Base-by-base conservation (phyloP, 2,329 filamentous ascomycete genomes). In the Aspergillus tubingensis region DNA sequence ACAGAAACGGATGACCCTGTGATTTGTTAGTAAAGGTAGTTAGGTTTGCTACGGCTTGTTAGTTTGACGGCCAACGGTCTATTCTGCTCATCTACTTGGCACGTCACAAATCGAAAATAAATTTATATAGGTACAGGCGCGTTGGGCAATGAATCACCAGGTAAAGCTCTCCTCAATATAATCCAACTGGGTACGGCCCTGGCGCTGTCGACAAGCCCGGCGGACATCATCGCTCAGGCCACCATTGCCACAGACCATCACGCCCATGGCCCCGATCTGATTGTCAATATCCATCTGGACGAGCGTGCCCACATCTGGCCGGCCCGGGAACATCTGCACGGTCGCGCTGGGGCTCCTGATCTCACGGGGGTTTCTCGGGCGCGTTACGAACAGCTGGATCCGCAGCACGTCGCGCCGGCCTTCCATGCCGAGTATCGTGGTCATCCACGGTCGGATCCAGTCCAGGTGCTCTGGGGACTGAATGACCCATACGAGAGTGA, bases 261-360 rank as follows among this genome's bases (percentile, higher is more conserved):
- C 92, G 21, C 87, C 91, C 87, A 97, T 96, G 54, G 93, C 92
- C 7, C 95, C 95, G 57, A 91, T 81, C 74, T 95, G 91, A 68
- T 90, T 86, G 69, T 88, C 84, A n/a, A 93, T 88, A 79, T 97
- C 94, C 77, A 90, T 89, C 63, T 87, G 83, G 50, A 98, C 80
- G 15, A 98, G 79, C 0, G 89, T 86, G 19, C 87, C 84, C 49
- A 96, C 85, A 71, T 96, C 92, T 8, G 94, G 94, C 65, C 93
- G 87, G 2, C 95, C 94, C 1, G 92, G 90, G 75, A 91, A 92
- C 89, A 98, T 95, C 77, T 93, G 91, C 58, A 98, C 92, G 3
- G 90, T 94, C 2, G 85, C 83, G 58, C 88, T 91, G 3, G 89
- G 87, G 49, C 87, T 91, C 68, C 88, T 83, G 54, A 96, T 90